phyloP scores from a whole-genome alignment of 495 filamentous ascomycete species.

The Hypomontagnella monticulosa region DNA sequence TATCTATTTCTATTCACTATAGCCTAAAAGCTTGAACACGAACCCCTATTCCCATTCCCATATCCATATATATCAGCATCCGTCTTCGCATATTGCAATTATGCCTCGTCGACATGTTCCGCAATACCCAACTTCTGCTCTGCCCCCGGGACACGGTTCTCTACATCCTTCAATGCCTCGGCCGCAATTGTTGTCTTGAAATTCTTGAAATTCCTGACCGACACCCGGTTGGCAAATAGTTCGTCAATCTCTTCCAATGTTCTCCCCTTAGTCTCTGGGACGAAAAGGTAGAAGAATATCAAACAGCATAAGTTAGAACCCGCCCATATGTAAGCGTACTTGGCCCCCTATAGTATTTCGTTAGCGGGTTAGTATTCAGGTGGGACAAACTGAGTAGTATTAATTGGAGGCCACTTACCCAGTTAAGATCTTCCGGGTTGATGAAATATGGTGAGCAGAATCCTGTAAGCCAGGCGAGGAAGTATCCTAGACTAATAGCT shows the following conservation, averaged over 20 bases:
- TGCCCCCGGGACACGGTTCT: slow-evolving; percentile 4
- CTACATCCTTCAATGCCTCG: slow-evolving; percentile 50
- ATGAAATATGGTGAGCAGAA: slow-evolving; percentile 62
- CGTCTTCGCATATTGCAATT: too few species aligned
- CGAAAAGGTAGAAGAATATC: slow-evolving; percentile 59
- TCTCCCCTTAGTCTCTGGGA: slow-evolving; percentile 62
- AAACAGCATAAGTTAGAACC: slow-evolving; percentile 55
- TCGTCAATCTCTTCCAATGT: slow-evolving; percentile 68
- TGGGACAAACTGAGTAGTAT: neutral
- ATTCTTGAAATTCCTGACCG: slow-evolving; percentile 52
- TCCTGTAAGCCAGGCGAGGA: slow-evolving; percentile 55
- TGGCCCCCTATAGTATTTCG: slow-evolving; percentile 43
- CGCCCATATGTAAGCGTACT: slow-evolving; percentile 64
- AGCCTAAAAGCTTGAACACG: too few species aligned
- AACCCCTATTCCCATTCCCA: neutral
- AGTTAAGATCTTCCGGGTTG: slow-evolving; percentile 58
- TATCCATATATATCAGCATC: neutral
- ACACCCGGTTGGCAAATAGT: slow-evolving; percentile 52
- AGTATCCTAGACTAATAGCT: slow-evolving; percentile 57
- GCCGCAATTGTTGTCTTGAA: slow-evolving; percentile 47
- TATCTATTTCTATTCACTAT: too few species aligned
- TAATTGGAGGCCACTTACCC: slow-evolving; percentile 41
- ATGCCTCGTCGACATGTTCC: slow-evolving; percentile 26
- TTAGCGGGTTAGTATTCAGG: slow-evolving; percentile 2
- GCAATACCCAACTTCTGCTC: slow-evolving; percentile 19